Base-by-base conservation (phyloP, 129 eudicot genomes). In the Daucus carota region DNA sequence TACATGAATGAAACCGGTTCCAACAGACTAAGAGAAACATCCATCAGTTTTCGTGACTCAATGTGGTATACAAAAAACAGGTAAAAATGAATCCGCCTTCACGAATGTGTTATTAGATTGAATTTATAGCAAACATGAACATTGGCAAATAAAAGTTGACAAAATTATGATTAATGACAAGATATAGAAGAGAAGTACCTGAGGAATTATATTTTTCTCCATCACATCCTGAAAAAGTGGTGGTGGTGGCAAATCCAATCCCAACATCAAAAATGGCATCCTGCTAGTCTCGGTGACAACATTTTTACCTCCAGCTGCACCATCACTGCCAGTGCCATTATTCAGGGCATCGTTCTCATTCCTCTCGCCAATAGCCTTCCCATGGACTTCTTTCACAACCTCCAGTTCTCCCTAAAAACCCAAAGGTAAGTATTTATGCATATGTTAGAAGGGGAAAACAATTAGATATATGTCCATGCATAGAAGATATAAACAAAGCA, bases 181-280 rank as follows among this genome's bases (percentile, higher is more conserved):
- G 59, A 22, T 32, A 47, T 15, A 3, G 43, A 79, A 81, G 36
- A 36, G 40, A 81, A 57, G 76, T 74, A 93, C 97, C 94, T 94
- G 99, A 50, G 99, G 97, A 47, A 94, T 94, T 14, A 94, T 94
- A 71, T 94, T 94, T 78, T 94, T 91, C 83, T 94, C 98, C 97
- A 94, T 91, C 71, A 91, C 88, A 75, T 94, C 99, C 73, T 89
- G 85, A 72, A 89, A 94, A 75, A 94, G 92, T 11, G 99, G 99
- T 3, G 97, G 99, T 3, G 97, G 97, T 10, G 99, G 94, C 77
- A 94, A 88, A 83, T 94, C 99, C 65, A 94, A 86, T 31, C 99
- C 99, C 75, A 94, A 96, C 99, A 94, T 94, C 81, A 91, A 52
- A 68, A 94, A 94, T 14, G 97, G 92, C 97, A 89, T 91, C 78